These are phyloP conservation scores for Backusella parvicylindrica DNA, from an alignment of 192 early-diverging fungal species.

Conservation along the genomic window DNA sequence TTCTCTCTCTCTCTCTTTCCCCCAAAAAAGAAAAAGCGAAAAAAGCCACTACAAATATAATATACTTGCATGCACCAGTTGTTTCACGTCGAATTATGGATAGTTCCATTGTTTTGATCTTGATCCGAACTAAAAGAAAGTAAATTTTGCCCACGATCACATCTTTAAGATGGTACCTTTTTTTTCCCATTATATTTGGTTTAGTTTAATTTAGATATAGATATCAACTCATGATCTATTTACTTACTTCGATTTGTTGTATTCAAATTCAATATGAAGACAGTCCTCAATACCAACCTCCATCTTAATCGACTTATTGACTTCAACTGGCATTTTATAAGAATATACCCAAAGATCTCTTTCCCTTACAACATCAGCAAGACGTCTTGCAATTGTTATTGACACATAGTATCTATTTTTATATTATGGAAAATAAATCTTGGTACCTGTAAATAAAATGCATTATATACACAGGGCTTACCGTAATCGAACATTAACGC, in stretches of 20 bases:
- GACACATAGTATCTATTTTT: slow-evolving; percentile 85
- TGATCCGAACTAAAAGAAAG: slow-evolving; percentile 98
- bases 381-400: slow-evolving; percentile 81
- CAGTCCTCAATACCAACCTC: slow-evolving; percentile 99
- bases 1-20: too few relatives aligned
- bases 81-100: slow-evolving; percentile 97
- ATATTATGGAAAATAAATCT: neutral
- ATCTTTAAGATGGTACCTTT: slow-evolving; percentile 93
- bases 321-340: slow-evolving; percentile 88
- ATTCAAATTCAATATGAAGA: slow-evolving; percentile 99
- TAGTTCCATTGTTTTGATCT: slow-evolving; percentile 99
- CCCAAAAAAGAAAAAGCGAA: too few relatives aligned
- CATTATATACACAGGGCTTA: slow-evolving; percentile 9
- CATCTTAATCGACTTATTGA: slow-evolving; percentile 98
- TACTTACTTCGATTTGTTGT: slow-evolving; percentile 94
- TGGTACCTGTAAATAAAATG: neutral
- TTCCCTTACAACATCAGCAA: slow-evolving; percentile 86
- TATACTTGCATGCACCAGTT: slow-evolving; percentile 73
- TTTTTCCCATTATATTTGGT: neutral
- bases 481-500: slow-evolving; percentile 96
- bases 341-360: slow-evolving; percentile 99
- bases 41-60: neutral
- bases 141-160: slow-evolving; percentile 99
- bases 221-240: neutral
- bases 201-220: too few relatives aligned